phyloP scores from a whole-genome alignment of 164 flowering plant species.

The Cinnamomum chago region DNA sequence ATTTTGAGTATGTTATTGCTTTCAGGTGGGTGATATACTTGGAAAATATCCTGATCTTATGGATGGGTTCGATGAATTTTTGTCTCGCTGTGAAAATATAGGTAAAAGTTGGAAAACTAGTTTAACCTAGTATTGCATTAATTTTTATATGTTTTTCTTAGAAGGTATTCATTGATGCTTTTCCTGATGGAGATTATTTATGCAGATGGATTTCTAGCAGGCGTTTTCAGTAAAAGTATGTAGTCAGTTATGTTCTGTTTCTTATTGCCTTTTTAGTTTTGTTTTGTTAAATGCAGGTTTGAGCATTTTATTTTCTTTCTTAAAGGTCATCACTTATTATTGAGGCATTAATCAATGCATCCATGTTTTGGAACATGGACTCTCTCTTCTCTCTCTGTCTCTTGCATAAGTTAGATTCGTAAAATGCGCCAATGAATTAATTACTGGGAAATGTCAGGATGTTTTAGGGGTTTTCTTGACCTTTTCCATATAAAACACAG shows the following conservation, averaged over 20 bases:
- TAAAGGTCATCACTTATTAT: too few relatives aligned
- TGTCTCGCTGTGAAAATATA: slow-evolving; percentile 59
- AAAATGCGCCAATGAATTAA: not conserved
- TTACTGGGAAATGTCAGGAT: not conserved
- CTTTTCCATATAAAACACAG: not conserved
- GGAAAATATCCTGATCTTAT: slow-evolving; percentile 71
- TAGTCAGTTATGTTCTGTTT: not conserved
- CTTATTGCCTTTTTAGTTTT: not conserved
- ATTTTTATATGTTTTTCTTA: not conserved
- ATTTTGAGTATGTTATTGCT: slow-evolving; percentile 3
- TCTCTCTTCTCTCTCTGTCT: too few relatives aligned
- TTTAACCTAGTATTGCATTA: not conserved
- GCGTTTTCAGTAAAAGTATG: slow-evolving; percentile 70
- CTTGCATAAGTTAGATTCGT: not conserved
- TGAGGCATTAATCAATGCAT: not conserved
- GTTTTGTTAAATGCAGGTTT: not conserved
- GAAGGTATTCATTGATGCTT: slow-evolving; percentile 2
- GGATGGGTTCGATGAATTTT: slow-evolving; percentile 71
- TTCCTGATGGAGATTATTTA: slow-evolving; percentile 22
- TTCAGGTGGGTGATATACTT: slow-evolving; percentile 66
- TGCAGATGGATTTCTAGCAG: slow-evolving; percentile 78
- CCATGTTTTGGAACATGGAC: not conserved
- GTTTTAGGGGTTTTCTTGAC: not conserved
- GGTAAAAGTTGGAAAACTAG: slow-evolving; percentile 32
- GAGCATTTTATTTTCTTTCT: not conserved